These are phyloP conservation scores for Xylariaceae sp. DNA, from an alignment of 2,329 filamentous ascomycete species.

Conservation along the genomic window DNA sequence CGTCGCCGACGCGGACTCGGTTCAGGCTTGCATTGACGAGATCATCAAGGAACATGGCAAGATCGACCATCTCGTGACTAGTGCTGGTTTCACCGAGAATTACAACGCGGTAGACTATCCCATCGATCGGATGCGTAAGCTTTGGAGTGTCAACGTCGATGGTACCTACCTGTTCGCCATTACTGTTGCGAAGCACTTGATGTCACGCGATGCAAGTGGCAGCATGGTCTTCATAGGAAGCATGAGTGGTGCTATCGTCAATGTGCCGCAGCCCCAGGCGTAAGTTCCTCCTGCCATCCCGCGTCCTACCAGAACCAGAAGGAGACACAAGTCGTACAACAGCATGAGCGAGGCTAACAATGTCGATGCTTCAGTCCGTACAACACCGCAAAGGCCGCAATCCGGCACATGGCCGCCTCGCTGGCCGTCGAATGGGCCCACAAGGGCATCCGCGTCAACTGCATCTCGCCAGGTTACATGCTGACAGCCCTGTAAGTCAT, in stretches of 20 bases:
- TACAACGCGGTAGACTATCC: conserved; percentile 91
- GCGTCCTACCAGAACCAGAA: background rate
- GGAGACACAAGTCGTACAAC: conserved; percentile 1
- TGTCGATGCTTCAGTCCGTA: conserved; percentile 61
- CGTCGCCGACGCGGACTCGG: conserved; percentile 78
- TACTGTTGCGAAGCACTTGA: conserved; percentile 82
- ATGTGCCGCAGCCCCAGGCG: conserved; percentile 91
- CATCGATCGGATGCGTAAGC: conserved; percentile 85
- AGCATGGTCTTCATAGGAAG: conserved; percentile 94
- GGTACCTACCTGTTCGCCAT: conserved; percentile 90
- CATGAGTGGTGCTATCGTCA: conserved; percentile 94
- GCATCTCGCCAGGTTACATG: conserved; percentile 96
- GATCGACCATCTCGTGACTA: conserved; percentile 91
- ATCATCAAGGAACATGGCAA: conserved; percentile 73
- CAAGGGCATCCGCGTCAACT: conserved; percentile 88
- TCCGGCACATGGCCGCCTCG: conserved; percentile 83
- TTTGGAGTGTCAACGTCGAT: conserved; percentile 92
- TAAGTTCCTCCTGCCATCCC: conserved; percentile 38
- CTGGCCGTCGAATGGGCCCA: conserved; percentile 93
- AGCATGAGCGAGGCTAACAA: conserved; percentile 15
- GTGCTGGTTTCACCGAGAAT: conserved; percentile 96
- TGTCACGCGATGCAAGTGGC: conserved; percentile 76
- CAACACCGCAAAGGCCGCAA: conserved; percentile 90
- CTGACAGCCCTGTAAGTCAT: conserved; percentile 79
- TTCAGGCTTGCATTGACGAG: conserved; percentile 72